A percentile compares a stretch with the other conserved stretches of the same genome.
Conservation (phyloP, 169 alveolate species). For the Pseudocohnilembus persalinus region DNA sequence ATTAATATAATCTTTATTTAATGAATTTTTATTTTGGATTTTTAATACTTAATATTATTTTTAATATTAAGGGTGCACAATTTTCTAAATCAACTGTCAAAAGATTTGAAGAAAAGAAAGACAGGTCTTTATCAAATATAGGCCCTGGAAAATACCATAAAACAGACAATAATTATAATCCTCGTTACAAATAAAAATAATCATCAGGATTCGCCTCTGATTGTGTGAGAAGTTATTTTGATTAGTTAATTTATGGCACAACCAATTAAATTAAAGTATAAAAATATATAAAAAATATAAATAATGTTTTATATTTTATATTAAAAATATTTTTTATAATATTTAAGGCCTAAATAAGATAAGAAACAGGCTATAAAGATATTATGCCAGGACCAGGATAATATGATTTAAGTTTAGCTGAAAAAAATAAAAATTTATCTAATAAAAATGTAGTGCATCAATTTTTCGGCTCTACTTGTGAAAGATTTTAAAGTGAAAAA, state of each 20-base stretch:
- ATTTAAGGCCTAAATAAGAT: background rate
- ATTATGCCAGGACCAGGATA: background rate
- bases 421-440: too few species aligned
- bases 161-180: background rate
- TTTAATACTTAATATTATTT: too few species aligned
- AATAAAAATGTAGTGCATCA: background rate
- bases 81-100: background rate
- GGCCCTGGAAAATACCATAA: background rate
- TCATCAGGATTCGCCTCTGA: background rate
- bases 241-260: background rate
- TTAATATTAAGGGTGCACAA: background rate
- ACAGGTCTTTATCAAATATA: background rate
- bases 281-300: too few species aligned
- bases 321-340: too few species aligned
- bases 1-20: too few species aligned
- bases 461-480: background rate
- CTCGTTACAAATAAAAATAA: background rate
- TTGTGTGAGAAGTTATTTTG: background rate
- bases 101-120: background rate
- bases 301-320: too few species aligned
- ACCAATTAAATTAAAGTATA: background rate
- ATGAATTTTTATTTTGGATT: too few species aligned
- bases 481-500: background rate
- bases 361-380: background rate
- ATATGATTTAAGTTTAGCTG: background rate